These are phyloP conservation scores for Malbranchea zuffiana DNA, from an alignment of 2,329 filamentous ascomycete species.

Conservation along the genomic window DNA sequence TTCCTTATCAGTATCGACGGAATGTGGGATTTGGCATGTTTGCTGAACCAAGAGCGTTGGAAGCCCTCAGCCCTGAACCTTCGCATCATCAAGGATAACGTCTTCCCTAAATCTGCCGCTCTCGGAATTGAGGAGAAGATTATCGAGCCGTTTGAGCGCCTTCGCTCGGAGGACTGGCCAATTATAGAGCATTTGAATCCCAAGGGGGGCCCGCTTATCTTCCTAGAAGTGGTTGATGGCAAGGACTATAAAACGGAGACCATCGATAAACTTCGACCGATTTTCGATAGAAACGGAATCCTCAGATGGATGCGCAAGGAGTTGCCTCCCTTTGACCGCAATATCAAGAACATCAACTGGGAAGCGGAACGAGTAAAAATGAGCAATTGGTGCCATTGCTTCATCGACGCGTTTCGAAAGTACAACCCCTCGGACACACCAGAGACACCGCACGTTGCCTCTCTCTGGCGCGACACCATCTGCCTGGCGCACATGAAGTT, in stretches of 20 bases:
- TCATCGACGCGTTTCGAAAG: neutral
- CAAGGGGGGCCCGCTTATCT: neutral
- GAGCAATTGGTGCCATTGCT: constrained; percentile 5
- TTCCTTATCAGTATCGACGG: constrained; percentile 2
- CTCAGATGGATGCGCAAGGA: neutral
- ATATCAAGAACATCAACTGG: constrained; percentile 1
- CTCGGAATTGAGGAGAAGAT: neutral
- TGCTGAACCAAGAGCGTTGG: neutral
- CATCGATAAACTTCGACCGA: no score
- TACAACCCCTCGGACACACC: neutral
- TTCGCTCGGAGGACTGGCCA: neutral
- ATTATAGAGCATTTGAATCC: neutral
- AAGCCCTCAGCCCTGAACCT: neutral
- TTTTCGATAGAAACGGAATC: neutral
- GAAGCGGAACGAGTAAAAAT: neutral
- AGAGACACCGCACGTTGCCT: neutral
- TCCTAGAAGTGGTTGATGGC: neutral
- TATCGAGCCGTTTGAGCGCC: neutral
- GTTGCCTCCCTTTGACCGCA: neutral
- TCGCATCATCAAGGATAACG: neutral
- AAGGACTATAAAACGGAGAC: neutral
- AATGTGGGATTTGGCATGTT: constrained; percentile 2
- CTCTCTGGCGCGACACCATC: constrained; percentile 4
- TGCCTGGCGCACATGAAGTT: constrained; percentile 4
- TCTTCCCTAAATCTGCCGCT: neutral